Conservation (phyloP, 495 filamentous ascomycete species). For the Copromyces sp. region DNA sequence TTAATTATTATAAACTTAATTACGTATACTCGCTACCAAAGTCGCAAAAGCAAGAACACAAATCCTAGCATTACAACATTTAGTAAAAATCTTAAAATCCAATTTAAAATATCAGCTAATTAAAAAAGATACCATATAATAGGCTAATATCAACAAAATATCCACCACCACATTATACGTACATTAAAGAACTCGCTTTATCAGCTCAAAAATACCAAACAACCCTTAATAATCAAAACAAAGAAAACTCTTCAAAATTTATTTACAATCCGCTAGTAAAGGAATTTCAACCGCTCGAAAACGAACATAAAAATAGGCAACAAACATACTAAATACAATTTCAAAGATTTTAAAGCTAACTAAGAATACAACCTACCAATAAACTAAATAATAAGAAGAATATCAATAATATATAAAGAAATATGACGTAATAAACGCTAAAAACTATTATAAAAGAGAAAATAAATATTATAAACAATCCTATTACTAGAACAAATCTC, state of each 20-base stretch:
- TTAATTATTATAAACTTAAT: neutral
- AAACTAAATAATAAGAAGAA: neutral
- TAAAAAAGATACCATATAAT: neutral
- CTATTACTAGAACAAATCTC: neutral
- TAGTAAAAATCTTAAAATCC: neutral
- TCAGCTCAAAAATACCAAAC: neutral
- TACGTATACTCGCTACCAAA: neutral
- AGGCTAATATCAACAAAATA: neutral
- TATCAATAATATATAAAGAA: neutral
- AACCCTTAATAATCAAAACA: neutral
- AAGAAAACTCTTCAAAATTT: neutral
- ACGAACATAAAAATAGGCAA: neutral
- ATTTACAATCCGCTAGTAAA: neutral
- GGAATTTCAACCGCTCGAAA: neutral
- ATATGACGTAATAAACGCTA: neutral
- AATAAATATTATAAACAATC: no score
- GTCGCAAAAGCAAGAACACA: neutral
- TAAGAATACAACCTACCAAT: no score
- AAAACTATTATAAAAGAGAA: neutral
- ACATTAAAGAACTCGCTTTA: neutral
- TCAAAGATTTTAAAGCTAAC: neutral
- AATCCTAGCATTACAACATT: neutral
- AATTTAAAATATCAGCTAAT: neutral
- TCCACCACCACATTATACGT: neutral
- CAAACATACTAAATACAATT: neutral